Evolutionary conservation across 768 basidiomycete genomes (phyloP).

Genomic region (Hortiboletus flavorubellus): DNA sequence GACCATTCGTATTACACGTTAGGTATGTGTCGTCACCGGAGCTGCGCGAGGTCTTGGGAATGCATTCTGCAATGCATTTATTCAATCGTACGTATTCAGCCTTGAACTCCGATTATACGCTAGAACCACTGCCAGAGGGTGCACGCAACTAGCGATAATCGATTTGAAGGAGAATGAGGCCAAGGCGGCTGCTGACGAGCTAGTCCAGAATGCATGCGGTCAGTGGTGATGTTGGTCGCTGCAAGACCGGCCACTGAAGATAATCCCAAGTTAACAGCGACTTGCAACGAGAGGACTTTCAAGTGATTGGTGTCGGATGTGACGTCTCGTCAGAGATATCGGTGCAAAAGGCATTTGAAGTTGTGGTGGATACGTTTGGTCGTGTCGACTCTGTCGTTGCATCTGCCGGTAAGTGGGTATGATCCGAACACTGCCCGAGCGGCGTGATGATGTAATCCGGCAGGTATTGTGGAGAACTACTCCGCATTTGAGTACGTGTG

Average conservation of each 20-base stretch:
- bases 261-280: constrained; percentile 50
- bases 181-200: constrained; percentile 62
- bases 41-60: constrained; percentile 89
- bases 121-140: constrained; percentile 53
- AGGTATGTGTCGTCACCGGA: constrained; percentile 93
- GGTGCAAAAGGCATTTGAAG: constrained; percentile 69
- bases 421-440: constrained; percentile 3
- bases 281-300: constrained; percentile 51
- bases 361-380: constrained; percentile 62
- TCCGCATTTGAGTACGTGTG: constrained; percentile 76
- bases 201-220: constrained; percentile 54
- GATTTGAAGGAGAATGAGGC: constrained; percentile 77
- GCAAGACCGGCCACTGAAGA: constrained; percentile 29
- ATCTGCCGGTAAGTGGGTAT: constrained; percentile 64
- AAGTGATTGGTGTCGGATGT: constrained; percentile 75
- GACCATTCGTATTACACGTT: not conserved
- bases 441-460: not conserved
- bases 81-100: constrained; percentile 58
- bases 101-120: not conserved
- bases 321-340: constrained; percentile 83
- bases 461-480: constrained; percentile 87
- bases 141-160: constrained; percentile 73
- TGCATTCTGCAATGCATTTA: constrained; percentile 87
- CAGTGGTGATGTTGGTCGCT: constrained; percentile 25
- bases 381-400: constrained; percentile 82